Percentiles rank a stretch among this genome's conserved stretches.
Conservation (phyloP, 225 moss, liverwort and hornwort species). For the Takakia lepidozioides region DNA sequence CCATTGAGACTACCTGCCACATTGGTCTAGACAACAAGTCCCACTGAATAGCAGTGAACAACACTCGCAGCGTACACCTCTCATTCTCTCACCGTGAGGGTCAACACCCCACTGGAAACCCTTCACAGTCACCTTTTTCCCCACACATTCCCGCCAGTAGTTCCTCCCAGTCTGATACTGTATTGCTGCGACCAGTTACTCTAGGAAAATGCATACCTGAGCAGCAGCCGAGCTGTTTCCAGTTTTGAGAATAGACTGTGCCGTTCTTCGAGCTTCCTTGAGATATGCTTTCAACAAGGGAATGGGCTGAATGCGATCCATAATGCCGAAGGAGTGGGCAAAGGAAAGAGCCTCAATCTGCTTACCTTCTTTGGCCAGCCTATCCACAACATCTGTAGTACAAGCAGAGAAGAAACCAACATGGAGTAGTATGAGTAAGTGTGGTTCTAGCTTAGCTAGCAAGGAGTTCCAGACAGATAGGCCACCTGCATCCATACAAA, state of each 20-base stretch:
- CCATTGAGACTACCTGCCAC: no score
- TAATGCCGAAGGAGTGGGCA: conserved; percentile 97
- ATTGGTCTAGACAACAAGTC: no score
- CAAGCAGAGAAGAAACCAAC: conserved; percentile 53
- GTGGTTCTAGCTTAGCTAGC: conserved; percentile 10
- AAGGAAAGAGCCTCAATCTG: conserved; percentile 99
- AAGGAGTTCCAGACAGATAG: background rate
- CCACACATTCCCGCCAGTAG: no score
- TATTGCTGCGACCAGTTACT: no score
- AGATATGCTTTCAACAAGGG: conserved; percentile 93
- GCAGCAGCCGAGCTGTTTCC: conserved; percentile 98
- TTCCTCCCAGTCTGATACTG: no score
- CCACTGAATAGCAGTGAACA: no score
- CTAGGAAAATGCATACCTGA: conserved; percentile 83
- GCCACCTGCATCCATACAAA: no score
- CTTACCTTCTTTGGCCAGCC: conserved; percentile 99
- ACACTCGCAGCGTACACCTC: no score
- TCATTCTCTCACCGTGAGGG: no score
- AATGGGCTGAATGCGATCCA: conserved; percentile 99
- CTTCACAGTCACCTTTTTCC: background rate
- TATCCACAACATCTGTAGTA: conserved; percentile 99
- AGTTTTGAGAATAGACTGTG: conserved; percentile 81
- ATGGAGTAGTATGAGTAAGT: conserved; percentile 31
- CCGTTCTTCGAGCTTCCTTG: conserved; percentile 96
- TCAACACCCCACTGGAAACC: background rate